Evolutionary conservation across 2,329 filamentous ascomycete genomes (phyloP), one percentile per base, ranked within the genome.

Genomic region (Ustulina deusta): DNA sequence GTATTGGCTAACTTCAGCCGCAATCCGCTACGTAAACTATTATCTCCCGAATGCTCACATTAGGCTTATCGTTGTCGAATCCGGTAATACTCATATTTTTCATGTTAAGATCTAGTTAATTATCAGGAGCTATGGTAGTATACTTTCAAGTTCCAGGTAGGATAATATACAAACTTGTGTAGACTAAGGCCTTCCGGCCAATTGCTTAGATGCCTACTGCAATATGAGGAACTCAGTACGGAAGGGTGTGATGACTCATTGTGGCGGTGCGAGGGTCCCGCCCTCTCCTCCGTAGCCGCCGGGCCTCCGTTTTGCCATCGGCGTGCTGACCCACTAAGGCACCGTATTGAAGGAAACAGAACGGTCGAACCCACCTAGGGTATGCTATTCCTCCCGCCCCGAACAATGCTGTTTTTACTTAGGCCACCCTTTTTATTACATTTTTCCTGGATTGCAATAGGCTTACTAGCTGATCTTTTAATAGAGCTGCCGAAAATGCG

Each of bases 251-350:
- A n/a, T n/a, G n/a, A n/a, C 59, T 61, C 9, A 55, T 54, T 7
- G 36, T 61, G 22, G 48, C 42, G 59, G 49, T 61, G 59, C 49
- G 49, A 17, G 34, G 59, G 49, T 55, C 46, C 13, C 34, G 46
- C 54, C 58, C 34, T 34, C 25, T 61, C 40, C 13, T 29, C 10
- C 10, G 27, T 36, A 22, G 42, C 15, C 29, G 49, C 49, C 49
- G 25, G 49, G 49, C 49, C 29, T 52, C 29, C 29, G 49, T 52
- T 34, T 52, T 52, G 17, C 49, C 27, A 32, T 34, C 29, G 49
- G 49, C 17, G 49, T 17, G 49, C 29, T 20, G 29, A 52, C 49
- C 49, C 29, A 32, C 34, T 56, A 22, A 40, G 13, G 15, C 38
- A n/a, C 13, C 38, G 38, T n/a, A 40, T 40, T 40, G 6, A n/a